phyloP scores from a whole-genome alignment of 495 filamentous ascomycete genomes.

The Daldinia caldariorum region DNA sequence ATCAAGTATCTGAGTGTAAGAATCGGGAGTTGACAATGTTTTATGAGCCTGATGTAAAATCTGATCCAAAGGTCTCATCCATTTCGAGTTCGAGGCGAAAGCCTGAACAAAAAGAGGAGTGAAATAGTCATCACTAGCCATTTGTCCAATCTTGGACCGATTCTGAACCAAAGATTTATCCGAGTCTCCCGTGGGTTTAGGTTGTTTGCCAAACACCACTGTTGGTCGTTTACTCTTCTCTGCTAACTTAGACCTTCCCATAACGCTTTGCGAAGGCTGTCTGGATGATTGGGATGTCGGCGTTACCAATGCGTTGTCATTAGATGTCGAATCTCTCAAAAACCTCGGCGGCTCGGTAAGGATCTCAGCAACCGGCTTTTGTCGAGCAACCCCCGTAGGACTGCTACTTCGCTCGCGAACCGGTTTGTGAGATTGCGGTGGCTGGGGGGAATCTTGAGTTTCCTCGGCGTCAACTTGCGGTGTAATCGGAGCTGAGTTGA shows the following conservation, averaged over 20 bases:
- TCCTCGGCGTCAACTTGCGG: conserved; percentile 19
- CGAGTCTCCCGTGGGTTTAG: conserved; percentile 42
- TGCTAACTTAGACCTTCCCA: conserved; percentile 68
- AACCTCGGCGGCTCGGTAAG: conserved; percentile 69
- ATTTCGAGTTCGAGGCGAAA: conserved; percentile 65
- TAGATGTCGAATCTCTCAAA: conserved; percentile 44
- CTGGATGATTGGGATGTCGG: conserved; percentile 54
- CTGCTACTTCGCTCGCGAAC: conserved; percentile 63
- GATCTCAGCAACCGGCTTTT: conserved; percentile 79
- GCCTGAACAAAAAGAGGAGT: conserved; percentile 81
- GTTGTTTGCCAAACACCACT: conserved; percentile 79
- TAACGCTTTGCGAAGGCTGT: conserved; percentile 49
- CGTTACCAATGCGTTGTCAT: conserved; percentile 48
- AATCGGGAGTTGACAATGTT: conserved; percentile 79
- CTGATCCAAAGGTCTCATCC: conserved; percentile 70
- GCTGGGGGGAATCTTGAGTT: conserved; percentile 33
- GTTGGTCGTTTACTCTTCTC: conserved; percentile 75
- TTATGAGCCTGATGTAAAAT: conserved; percentile 81
- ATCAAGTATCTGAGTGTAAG: conserved; percentile 79
- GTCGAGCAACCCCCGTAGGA: conserved; percentile 71
- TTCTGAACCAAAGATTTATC: conserved; percentile 47
- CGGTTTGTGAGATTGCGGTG: conserved; percentile 33
- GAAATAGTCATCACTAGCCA: conserved; percentile 75
- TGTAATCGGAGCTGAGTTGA: conserved; percentile 14
- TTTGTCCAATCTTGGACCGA: conserved; percentile 52